Evolutionary conservation across 2,329 filamentous ascomycete species (phyloP).

Genomic region (Botrytis hyacinthi): DNA sequence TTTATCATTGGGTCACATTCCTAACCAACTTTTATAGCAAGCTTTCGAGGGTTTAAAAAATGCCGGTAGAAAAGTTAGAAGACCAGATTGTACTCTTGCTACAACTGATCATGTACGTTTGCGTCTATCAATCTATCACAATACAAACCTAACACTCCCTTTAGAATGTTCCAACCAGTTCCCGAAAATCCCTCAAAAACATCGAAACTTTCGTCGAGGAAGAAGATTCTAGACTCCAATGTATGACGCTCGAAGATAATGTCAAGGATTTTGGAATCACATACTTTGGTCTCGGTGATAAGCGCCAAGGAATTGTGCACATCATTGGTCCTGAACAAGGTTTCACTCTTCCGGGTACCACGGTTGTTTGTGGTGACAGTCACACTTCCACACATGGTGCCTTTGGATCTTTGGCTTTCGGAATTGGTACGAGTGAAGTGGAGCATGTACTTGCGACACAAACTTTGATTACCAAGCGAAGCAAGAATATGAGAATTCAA

Average conservation of each 20-base stretch:
- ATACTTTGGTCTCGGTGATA: constrained; percentile 95
- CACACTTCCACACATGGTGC: constrained; percentile 98
- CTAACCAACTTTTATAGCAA: constrained; percentile 60
- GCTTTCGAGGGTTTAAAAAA: constrained; percentile 80
- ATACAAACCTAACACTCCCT: constrained; percentile 26
- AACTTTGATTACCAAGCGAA: constrained; percentile 88
- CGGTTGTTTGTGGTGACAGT: constrained; percentile 95
- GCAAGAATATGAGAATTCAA: constrained; percentile 98
- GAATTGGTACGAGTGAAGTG: constrained; percentile 97
- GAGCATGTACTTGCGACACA: constrained; percentile 98
- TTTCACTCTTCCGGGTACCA: constrained; percentile 95
- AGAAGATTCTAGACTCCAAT: constrained; percentile 89
- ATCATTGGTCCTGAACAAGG: constrained; percentile 98
- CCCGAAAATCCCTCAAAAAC: constrained; percentile 89
- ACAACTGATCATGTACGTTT: constrained; percentile 74
- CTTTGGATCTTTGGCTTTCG: constrained; percentile 91
- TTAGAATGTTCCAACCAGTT: constrained; percentile 89
- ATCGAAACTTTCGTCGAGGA: constrained; percentile 81
- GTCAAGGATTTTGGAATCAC: constrained; percentile 95
- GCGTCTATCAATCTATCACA: neutral
- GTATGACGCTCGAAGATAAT: constrained; percentile 93
- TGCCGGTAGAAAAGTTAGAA: constrained; percentile 80
- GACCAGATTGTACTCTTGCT: constrained; percentile 93
- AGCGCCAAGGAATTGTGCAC: constrained; percentile 96
- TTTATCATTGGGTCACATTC: constrained; percentile 5